Evolutionary conservation across 352 stramenopile species (phyloP), one percentile per base, ranked within the genome.

Genomic region (Saprolegnia diclina): DNA sequence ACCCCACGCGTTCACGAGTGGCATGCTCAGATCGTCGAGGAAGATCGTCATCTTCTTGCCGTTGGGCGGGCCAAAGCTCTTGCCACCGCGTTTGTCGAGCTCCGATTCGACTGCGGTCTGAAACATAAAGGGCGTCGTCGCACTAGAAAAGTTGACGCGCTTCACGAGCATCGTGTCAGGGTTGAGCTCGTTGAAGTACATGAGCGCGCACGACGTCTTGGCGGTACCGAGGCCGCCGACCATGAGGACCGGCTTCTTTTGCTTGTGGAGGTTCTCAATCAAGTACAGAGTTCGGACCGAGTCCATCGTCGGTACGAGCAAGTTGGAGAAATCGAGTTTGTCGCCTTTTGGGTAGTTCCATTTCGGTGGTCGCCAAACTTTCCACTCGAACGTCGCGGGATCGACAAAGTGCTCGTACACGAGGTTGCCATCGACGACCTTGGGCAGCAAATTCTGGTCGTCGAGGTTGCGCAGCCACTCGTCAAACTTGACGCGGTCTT

Each of bases 11-110:
- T 99, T 99, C n/a, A 99, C 95, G 56, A 98, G 89, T 2, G 94
- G 94, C 92, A 98, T 98, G 66, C 87, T 97, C 19, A 99, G 75
- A 85, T 99, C 97, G 78, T 99, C 97, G 21, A 99, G 85, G 72
- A 99, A 99, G 13, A 99, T 95, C 0, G 95, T 99, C 96, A 99
- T 99, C 71, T 98, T 98, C 79, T 99, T 99, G 19, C 96, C 96
- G 56, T 96, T 96, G 5, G 97, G 95, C 40, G 97, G 96, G 35
- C 97, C 96, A 74, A 99, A 99, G 67, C 97, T 99, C 77, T 98
- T 98, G 14, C 97, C 96, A 37, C 96, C 96, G 45, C 96, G 90
- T 78, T 99, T 99, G 68, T 99, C 97, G 14, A 99, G 81, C 67
- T 99, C 94, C n/a, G 91, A 90, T 76, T 99, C 97, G 55, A 99